Percentiles rank a stretch among this genome's conserved stretches.
phyloP scores from a whole-genome alignment of 495 filamentous ascomycete species.

The Saxispiralis lemnorum region DNA sequence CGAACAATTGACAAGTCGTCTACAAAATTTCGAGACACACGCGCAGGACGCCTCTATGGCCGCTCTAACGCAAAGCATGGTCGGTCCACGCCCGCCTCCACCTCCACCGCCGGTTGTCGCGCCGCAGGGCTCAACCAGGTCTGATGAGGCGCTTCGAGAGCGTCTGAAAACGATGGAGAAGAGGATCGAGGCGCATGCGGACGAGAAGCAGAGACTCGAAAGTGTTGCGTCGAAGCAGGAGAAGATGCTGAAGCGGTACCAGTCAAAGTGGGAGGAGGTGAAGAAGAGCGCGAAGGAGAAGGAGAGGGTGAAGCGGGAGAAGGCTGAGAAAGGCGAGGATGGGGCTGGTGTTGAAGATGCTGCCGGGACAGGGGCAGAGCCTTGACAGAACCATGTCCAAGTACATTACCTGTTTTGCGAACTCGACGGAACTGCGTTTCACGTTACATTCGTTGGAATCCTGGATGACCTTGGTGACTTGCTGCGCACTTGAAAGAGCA shows the following conservation, averaged over 20 bases:
- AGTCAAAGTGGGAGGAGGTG: slow-evolving; percentile 67
- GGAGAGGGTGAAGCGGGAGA: slow-evolving; percentile 4
- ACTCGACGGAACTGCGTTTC: no score
- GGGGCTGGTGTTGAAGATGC: background rate
- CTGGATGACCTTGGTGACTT: no score
- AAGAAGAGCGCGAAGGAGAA: slow-evolving; percentile 59
- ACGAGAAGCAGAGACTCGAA: slow-evolving; percentile 37
- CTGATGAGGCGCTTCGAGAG: slow-evolving; percentile 16
- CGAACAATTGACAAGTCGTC: slow-evolving; percentile 57
- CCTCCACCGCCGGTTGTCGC: slow-evolving; percentile 19
- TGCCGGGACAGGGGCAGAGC: no score
- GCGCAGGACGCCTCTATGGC: slow-evolving; percentile 67
- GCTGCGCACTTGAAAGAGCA: no score
- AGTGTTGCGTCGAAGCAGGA: slow-evolving; percentile 25
- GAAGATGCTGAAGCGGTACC: slow-evolving; percentile 58
- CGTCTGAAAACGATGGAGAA: slow-evolving; percentile 38
- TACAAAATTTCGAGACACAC: slow-evolving; percentile 78
- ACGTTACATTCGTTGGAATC: no score
- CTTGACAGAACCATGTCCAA: no score
- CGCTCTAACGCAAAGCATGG: slow-evolving; percentile 52
- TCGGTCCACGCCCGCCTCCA: slow-evolving; percentile 21
- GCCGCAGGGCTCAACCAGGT: slow-evolving; percentile 7
- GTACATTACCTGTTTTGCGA: no score
- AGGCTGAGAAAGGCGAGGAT: background rate
- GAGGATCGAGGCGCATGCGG: slow-evolving; percentile 30